Percentiles rank a stretch among this genome's conserved stretches.
These are phyloP conservation scores for Adansonia madagascariensis DNA, from an alignment of 441 rosid genomes.

Conservation along the genomic window DNA sequence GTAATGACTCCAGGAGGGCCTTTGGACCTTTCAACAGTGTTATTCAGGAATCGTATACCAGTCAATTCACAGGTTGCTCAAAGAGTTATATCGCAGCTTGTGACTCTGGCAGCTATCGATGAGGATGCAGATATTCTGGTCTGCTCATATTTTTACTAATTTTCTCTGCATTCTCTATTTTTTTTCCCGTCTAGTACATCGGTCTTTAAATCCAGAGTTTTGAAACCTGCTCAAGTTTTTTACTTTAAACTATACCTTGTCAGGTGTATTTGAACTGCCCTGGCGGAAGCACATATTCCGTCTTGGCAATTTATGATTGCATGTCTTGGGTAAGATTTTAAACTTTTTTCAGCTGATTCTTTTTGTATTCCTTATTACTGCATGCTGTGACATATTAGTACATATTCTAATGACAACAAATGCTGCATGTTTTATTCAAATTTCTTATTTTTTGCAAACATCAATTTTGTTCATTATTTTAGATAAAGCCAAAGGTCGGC, in stretches of 20 bases:
- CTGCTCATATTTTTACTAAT: slow-evolving; percentile 26
- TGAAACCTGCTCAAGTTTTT: slow-evolving; percentile 23
- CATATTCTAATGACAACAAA: not conserved
- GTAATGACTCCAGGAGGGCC: slow-evolving; percentile 91
- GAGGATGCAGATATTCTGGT: slow-evolving; percentile 89
- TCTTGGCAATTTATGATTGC: slow-evolving; percentile 88
- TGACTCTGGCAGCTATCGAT: slow-evolving; percentile 78
- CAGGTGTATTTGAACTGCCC: slow-evolving; percentile 92
- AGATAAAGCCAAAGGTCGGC: slow-evolving; percentile 93
- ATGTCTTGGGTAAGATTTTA: slow-evolving; percentile 82
- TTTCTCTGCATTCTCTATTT: slow-evolving; percentile 1
- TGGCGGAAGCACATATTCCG: slow-evolving; percentile 89
- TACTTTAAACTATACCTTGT: slow-evolving; percentile 25
- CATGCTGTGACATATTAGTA: not conserved
- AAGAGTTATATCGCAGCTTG: slow-evolving; percentile 86
- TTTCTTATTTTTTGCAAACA: slow-evolving; percentile 19
- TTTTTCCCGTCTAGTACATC: not conserved
- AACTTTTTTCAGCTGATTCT: not conserved
- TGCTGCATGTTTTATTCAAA: not conserved
- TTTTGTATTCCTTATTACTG: not conserved
- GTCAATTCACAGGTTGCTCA: slow-evolving; percentile 84
- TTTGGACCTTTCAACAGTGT: slow-evolving; percentile 75
- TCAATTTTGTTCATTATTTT: slow-evolving; percentile 30
- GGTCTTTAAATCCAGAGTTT: not conserved
- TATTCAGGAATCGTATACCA: slow-evolving; percentile 81